Conservation (phyloP, 2,329 filamentous ascomycete species). For the Tolypocladium nubicola region DNA sequence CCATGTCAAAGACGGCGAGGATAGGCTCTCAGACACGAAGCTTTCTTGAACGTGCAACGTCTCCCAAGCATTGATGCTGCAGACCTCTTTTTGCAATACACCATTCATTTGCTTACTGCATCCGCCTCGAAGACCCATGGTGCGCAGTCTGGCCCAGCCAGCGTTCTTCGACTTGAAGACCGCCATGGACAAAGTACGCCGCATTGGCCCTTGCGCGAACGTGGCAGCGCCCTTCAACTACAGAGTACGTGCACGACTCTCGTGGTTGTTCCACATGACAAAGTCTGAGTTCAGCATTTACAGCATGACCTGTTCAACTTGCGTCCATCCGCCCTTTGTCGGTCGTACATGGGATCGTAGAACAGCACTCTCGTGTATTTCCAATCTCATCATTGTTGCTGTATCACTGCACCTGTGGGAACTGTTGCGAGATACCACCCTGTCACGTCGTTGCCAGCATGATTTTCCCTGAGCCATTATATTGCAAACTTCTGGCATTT, state of each 20-base stretch:
- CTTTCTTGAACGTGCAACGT: neutral
- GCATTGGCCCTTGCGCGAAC: neutral
- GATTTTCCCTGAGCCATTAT: neutral
- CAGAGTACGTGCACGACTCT: neutral
- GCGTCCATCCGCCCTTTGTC: neutral
- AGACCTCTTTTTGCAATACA: neutral
- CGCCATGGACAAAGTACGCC: neutral
- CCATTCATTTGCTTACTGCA: neutral
- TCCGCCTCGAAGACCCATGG: neutral
- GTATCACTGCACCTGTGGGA: neutral
- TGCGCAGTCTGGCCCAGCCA: neutral
- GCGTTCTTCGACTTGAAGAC: neutral
- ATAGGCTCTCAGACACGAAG: neutral
- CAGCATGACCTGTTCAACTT: neutral
- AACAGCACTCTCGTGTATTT: neutral
- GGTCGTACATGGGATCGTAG: neutral
- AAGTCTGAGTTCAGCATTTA: neutral
- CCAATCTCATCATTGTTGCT: neutral
- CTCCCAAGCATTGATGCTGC: fast-evolving
- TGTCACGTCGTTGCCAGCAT: neutral
- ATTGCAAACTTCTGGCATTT: neutral
- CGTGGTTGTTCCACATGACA: neutral
- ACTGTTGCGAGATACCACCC: neutral
- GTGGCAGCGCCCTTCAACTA: too few relatives aligned
- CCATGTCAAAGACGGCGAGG: neutral